Evolutionary conservation across 345 rosid genomes (phyloP).

Genomic region (Sisymbrium irio): DNA sequence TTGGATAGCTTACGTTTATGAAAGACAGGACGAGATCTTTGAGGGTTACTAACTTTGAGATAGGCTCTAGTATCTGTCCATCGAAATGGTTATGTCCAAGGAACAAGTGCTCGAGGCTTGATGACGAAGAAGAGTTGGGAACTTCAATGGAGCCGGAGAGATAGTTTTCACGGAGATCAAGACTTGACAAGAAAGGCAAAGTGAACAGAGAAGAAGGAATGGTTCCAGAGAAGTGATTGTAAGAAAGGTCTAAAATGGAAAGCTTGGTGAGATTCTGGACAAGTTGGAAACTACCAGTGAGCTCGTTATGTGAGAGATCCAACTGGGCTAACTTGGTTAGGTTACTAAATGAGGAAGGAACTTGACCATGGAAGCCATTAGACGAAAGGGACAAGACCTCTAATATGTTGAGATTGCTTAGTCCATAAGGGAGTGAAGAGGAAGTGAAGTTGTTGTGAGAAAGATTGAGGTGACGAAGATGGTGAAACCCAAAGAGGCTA

Average conservation of each 20-base stretch:
- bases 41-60: too few species aligned
- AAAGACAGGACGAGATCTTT: too few species aligned
- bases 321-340: too few species aligned
- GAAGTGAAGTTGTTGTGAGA: background rate
- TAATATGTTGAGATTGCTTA: background rate
- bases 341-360: too few species aligned
- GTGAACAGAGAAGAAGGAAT: background rate
- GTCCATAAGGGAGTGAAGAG: slow-evolving; percentile 6
- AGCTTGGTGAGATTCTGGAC: background rate
- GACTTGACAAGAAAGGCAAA: background rate
- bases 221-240: slow-evolving; percentile 9
- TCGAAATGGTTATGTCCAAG: too few species aligned
- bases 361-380: too few species aligned
- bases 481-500: background rate
- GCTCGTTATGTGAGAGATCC: too few species aligned
- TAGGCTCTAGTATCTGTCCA: too few species aligned
- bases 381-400: background rate
- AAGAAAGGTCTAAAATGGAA: background rate
- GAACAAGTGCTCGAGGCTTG: background rate
- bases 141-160: background rate
- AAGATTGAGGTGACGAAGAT: slow-evolving; percentile 3
- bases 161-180: background rate
- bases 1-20: too few species aligned
- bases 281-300: slow-evolving; percentile 11
- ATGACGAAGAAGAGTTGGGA: background rate